A percentile compares a stretch with the other conserved stretches of the same genome.
These are phyloP conservation scores for Seiridium unicorne DNA, from an alignment of 2,329 filamentous ascomycete species.

Conservation along the genomic window DNA sequence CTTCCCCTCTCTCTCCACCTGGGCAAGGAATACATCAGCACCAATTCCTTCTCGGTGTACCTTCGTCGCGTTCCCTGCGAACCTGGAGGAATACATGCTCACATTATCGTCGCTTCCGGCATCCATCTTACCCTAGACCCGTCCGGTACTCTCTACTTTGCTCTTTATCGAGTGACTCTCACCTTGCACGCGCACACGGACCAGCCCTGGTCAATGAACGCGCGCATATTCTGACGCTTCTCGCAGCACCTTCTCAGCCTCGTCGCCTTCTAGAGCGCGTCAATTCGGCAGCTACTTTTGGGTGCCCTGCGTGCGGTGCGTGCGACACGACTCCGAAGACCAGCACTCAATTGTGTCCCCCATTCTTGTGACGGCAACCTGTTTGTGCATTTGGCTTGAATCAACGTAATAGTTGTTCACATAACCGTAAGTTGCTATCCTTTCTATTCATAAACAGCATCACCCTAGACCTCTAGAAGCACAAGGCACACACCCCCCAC, in stretches of 20 bases:
- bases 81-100: constrained; percentile 2
- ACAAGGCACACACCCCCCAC: neutral
- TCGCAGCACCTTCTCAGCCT: neutral
- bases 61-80: constrained; percentile 6
- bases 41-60: constrained; percentile 3
- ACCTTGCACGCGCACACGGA: neutral
- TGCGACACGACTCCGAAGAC: neutral
- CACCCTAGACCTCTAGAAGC: neutral
- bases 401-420: no score
- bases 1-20: neutral
- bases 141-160: constrained; percentile 2
- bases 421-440: neutral
- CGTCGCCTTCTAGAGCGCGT: neutral
- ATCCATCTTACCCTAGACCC: constrained; percentile 4
- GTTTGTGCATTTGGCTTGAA: no score
- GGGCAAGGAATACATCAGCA: constrained; percentile 4
- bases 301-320: neutral
- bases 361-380: neutral
- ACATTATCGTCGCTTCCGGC: neutral
- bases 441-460: neutral
- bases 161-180: neutral
- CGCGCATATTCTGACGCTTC: neutral
- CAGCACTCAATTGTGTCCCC: neutral
- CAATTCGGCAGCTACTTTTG: neutral
- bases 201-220: neutral